A percentile compares a stretch with the other conserved stretches of the same genome.
Conservation (phyloP, 768 basidiomycete species). For the Paxillus ammoniavirescens region DNA sequence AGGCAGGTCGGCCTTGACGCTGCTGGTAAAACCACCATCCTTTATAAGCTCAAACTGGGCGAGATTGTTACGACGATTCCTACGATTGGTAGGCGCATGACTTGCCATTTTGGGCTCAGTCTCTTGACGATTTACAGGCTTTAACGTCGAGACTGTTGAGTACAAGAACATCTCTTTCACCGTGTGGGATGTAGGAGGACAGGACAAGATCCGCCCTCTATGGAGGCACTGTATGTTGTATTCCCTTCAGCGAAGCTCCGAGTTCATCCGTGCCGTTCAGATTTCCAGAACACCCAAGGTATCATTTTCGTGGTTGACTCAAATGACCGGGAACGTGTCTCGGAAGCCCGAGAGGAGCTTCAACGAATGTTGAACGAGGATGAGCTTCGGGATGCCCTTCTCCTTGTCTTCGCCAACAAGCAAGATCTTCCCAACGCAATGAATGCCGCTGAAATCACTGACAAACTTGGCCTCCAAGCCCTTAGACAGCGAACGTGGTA, state of each 20-base stretch:
- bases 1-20: conserved; percentile 95
- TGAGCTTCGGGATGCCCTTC: conserved; percentile 96
- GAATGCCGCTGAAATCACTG: conserved; percentile 99
- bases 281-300: conserved; percentile 99
- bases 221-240: conserved; percentile 96
- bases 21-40: conserved; percentile 96
- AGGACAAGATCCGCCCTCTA: conserved; percentile 99
- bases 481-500: conserved; percentile 98
- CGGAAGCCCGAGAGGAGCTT: conserved; percentile 97
- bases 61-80: conserved; percentile 99
- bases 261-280: conserved; percentile 41
- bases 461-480: conserved; percentile 97
- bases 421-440: conserved; percentile 99
- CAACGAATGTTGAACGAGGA: conserved; percentile 99
- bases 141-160: conserved; percentile 99
- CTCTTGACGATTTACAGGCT: conserved; percentile 57
- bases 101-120: background rate
- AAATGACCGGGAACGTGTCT: conserved; percentile 98
- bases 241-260: conserved; percentile 3
- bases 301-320: conserved; percentile 99
- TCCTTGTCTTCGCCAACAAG: conserved; percentile 99
- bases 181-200: conserved; percentile 99
- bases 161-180: conserved; percentile 99
- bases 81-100: conserved; percentile 81
- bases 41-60: conserved; percentile 99